Base-by-base conservation (phyloP, 129 eudicot genomes). In the Smallanthus sonchifolius region DNA sequence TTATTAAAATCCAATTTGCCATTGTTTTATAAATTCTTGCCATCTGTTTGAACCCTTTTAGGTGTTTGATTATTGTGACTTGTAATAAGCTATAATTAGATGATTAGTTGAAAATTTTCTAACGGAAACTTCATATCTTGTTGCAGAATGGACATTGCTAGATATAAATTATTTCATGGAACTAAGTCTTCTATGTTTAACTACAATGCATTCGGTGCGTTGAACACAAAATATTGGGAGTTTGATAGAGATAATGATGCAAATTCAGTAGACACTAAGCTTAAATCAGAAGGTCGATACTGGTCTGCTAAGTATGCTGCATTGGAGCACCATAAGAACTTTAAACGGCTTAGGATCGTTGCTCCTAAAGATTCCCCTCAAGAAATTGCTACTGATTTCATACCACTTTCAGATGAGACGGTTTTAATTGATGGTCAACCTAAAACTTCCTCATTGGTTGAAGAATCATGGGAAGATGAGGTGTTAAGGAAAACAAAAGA, bases 381-480 rank as follows among this genome's bases (percentile, higher is more conserved):
- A 65, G 79, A 49, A 78, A 14, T 7, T 3, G 47, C 32, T 71
- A 43, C 79, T 10, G 90, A 87, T 70, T 95, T 86, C 75, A 79
- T 95, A 61, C 90, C 96, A 30, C 72, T 95, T 75, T 75, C 70
- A 5, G 85, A 82, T 69, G 85, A 79, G 67, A 59, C 37, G 45
- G 65, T 49, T 40, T 47, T 76, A 13, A 28, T 10, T 54, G 88
- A 87, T 48, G 82, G 63, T 67, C 81, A 75, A 57, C 43, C 14
- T 3, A 67, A 65, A 19, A 80, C 79, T 72, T 60, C 70, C 17
- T 59, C 79, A 16, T 69, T 78, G 13, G 74, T 95, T 35, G 94
- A 88, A 77, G 99, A 95, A 80, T 95, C 99, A 16, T 88, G 97
- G 99, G 99, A 95, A 81, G 99, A 91, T 72, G 92, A 88, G 85